Percentiles rank a stretch among this genome's conserved stretches.
Conservation (phyloP, 2,329 filamentous ascomycete genomes). For the Pseudophaeomoniella oleicola region DNA sequence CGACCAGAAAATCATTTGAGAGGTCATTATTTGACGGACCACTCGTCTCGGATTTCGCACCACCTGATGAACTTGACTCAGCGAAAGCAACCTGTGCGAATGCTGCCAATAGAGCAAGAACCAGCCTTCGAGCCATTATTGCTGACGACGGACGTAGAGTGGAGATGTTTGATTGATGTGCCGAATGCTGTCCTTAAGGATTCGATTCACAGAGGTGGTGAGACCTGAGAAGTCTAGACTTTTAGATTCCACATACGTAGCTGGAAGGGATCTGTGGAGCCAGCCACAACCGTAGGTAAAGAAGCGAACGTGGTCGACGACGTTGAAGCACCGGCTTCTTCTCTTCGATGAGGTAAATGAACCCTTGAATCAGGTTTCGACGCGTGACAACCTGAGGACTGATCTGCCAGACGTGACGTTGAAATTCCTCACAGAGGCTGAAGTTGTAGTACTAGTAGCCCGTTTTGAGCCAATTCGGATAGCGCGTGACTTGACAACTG, state of each 20-base stretch:
- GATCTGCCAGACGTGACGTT: too few species aligned
- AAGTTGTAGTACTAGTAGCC: too few species aligned
- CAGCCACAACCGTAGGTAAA: background rate
- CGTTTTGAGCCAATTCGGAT: too few species aligned
- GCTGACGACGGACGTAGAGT: background rate
- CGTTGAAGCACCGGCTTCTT: too few species aligned
- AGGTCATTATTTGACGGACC: background rate
- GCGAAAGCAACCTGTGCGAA: background rate
- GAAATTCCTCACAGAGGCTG: background rate
- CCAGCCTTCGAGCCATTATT: background rate
- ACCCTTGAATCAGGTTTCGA: too few species aligned
- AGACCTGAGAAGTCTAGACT: background rate
- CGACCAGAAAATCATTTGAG: conserved; percentile 26
- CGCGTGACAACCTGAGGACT: too few species aligned
- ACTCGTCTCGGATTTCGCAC: background rate
- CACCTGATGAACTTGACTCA: background rate
- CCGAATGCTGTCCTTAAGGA: background rate
- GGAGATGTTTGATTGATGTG: background rate
- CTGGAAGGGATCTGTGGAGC: background rate
- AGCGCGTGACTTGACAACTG: too few species aligned
- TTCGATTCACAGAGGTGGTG: background rate
- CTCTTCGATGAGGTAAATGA: too few species aligned
- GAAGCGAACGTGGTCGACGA: background rate
- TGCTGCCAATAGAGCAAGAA: background rate
- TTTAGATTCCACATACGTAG: too few species aligned